Percentiles rank a stretch among this genome's conserved stretches.
Evolutionary conservation across 495 filamentous ascomycete species (phyloP).

Genomic region (Penicillium maclennaniae): DNA sequence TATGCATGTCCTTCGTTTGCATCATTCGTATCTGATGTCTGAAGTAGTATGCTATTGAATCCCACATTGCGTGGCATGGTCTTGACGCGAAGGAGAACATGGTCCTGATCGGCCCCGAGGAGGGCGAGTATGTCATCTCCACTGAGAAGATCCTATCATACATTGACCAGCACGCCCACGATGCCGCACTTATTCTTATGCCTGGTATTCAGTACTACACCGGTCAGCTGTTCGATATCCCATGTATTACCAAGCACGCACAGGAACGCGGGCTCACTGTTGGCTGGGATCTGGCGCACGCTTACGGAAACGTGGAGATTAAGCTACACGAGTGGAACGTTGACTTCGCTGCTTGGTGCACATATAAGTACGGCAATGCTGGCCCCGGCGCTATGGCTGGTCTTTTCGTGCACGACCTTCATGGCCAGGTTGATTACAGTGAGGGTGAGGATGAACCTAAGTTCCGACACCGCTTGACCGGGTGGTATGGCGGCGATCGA

Average conservation of each 20-base stretch:
- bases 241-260: constrained; percentile 76
- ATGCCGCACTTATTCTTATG: constrained; percentile 76
- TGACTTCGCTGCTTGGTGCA: constrained; percentile 93
- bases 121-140: constrained; percentile 48
- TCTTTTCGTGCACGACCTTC: constrained; percentile 76
- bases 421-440: constrained; percentile 54
- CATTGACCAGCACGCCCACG: constrained; percentile 70
- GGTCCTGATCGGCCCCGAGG: constrained; percentile 67
- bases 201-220: constrained; percentile 96
- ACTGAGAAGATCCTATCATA: constrained; percentile 70
- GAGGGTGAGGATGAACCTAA: constrained; percentile 39
- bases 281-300: constrained; percentile 95
- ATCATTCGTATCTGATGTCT: not conserved
- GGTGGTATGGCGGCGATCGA: constrained; percentile 91
- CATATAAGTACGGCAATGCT: constrained; percentile 92
- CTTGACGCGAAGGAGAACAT: constrained; percentile 66
- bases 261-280: constrained; percentile 71
- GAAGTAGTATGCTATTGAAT: constrained; percentile 81
- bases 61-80: constrained; percentile 77
- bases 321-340: constrained; percentile 89
- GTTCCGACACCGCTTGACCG: constrained; percentile 61
- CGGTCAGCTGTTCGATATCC: constrained; percentile 84
- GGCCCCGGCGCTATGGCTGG: constrained; percentile 86
- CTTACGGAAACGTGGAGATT: constrained; percentile 82
- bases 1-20: not conserved